Evolutionary conservation across 1,284 basidiomycete species (phyloP), one percentile per base, ranked within the genome.

Genomic region (Ganoderma boninense): DNA sequence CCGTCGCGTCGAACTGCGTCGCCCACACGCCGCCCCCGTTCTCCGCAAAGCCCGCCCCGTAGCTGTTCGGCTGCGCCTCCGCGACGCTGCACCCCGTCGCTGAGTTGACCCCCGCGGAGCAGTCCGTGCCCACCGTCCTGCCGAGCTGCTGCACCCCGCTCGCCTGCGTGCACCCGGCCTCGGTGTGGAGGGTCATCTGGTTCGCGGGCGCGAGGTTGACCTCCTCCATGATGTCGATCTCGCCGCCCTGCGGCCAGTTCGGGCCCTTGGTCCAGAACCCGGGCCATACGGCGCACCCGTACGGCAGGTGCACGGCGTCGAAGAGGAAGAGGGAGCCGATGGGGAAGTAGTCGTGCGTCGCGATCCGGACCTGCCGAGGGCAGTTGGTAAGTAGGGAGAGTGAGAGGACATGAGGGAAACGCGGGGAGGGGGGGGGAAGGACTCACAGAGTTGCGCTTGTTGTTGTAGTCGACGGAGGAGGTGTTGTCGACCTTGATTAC

Each of bases 1-100:
- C 88, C 42, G 84, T 73, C 26, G 83, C 81, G 66, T 91, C 87
- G 75, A 90, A 89, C 79, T 91, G 89, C 7, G 86, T n/a, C n/a
- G 90, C 89, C 77, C 83, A 92, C 4, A 91, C 88, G 7, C 90
- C 90, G 61, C 91, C 92, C 13, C 90, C 90, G 16, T 85, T 86
- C 4, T 80, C 78, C 11, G 84, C 85, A 76, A 92, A 92, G 0
- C 82, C 85, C 10, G 80, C 77, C 7, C 86, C 87, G 74, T 84
- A 91, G 72, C 87, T 89, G 67, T 85, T 86, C 16, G 82, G 75
- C 69, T 83, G 81, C 42, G 79, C 81, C 77, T 90, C 89, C 4
- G 76, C 74, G 69, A 76, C 66, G 38, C 61, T 68, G 40, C 70
- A 71, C 6, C 62, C 70, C 2, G 67, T 54, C 18, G 70, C 61